Evolutionary conservation across 371 early-diverging fungal genomes (phyloP), one percentile per base, ranked within the genome.

Genomic region (Apophysomyces trapeziformis): DNA sequence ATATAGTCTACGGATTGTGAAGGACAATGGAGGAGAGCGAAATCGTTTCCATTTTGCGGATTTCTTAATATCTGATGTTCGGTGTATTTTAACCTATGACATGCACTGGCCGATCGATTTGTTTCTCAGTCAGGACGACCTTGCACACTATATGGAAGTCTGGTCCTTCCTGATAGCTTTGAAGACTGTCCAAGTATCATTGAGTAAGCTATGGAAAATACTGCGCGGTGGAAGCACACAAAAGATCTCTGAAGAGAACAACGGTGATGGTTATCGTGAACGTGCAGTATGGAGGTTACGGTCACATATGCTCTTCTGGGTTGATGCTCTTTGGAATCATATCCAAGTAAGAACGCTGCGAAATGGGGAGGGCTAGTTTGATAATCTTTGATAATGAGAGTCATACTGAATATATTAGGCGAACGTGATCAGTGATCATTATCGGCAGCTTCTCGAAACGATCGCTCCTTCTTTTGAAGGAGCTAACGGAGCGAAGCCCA

Each of bases 31-130:
- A 61, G 7, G n/a, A 39, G 32, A 37, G 13, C 36, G 16, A 26
- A 38, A 16, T 13, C 11, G 9, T n/a, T 68, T 75, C 14, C 68
- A 70, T 11, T 86, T 85, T 68, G 74, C 85, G 46, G 84, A 86
- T 60, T 69, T 87, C 7, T 57, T 89, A 18, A 65, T 88, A 26
- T 84, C 84, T 0, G 66, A 70, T 16, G 68, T 80, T 9, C 86
- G 84, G 4, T 68, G 89, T n/a, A 69, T 83, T 7, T 69, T 93
- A 6, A 80, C 80, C 13, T 92, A 88, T 68, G 68, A 76, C 14
- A 67, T 91, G 60, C 62, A 73, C 36, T 93, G 94, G 94, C 94
- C 94, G 0, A 73, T 93, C 37, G 90, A 92, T 78, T 70, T 92
- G n/a, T 86, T 93, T 57, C 67, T 93, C 11, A 87, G 87, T 2